phyloP scores from a whole-genome alignment of 805 yeast species.

The Hanseniaspora occidentalis region DNA sequence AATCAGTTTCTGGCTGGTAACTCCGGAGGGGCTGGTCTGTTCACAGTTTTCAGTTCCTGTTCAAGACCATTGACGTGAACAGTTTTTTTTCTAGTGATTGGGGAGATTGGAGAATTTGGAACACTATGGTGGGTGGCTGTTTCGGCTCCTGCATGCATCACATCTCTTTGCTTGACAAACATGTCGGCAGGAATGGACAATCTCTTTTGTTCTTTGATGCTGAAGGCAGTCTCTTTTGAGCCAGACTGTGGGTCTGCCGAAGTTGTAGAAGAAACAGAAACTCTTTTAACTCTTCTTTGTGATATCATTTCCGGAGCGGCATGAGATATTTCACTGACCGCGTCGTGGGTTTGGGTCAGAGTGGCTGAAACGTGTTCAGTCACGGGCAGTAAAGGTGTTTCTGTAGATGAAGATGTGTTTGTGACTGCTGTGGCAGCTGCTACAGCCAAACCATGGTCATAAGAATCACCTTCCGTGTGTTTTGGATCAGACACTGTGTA shows the following conservation, averaged over 20 bases:
- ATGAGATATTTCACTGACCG: no score
- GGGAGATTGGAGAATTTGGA: not conserved
- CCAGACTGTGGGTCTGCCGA: not conserved
- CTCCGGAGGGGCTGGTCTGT: not conserved
- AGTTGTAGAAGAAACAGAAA: no score
- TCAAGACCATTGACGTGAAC: not conserved
- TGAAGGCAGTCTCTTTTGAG: not conserved
- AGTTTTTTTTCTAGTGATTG: not conserved
- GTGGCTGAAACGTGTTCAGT: not conserved
- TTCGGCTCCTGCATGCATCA: not conserved
- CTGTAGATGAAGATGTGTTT: not conserved
- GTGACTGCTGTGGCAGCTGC: not conserved
- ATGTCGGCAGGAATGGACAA: not conserved
- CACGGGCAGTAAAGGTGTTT: not conserved
- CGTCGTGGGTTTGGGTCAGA: not conserved
- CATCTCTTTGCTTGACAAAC: not conserved
- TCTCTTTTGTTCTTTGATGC: not conserved
- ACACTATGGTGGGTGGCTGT: not conserved
- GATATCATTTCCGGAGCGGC: not conserved
- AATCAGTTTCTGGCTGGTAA: conserved; percentile 5
- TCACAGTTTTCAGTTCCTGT: not conserved
- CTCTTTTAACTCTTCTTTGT: not conserved
- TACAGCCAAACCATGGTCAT: no score
- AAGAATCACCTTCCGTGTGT: no score
- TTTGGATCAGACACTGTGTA: no score